phyloP scores from a whole-genome alignment of 148 eudicot genomes.

The Silene conica region DNA sequence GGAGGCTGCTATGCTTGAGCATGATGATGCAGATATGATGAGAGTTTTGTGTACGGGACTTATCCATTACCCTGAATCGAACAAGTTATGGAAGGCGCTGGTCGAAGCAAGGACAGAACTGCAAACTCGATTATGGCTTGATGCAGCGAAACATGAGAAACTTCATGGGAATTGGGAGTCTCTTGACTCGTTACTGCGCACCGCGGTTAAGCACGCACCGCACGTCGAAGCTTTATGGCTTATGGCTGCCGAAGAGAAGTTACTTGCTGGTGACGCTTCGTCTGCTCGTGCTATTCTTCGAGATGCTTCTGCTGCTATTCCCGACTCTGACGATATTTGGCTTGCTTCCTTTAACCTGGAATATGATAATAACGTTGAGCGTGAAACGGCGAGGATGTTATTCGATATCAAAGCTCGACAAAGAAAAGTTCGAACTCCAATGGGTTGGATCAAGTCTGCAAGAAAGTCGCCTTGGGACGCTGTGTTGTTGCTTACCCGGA shows the following conservation, averaged over 20 bases:
- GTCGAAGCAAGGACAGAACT: too few relatives aligned
- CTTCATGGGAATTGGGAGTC: constrained; percentile 83
- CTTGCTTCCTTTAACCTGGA: constrained; percentile 95
- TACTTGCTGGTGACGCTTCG: constrained; percentile 97
- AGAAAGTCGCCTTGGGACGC: constrained; percentile 72
- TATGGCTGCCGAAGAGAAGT: constrained; percentile 97
- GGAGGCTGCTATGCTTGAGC: too few relatives aligned
- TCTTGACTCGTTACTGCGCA: constrained; percentile 74
- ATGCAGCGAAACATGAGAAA: constrained; percentile 93
- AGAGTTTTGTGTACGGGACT: too few relatives aligned
- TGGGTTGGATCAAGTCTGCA: constrained; percentile 98
- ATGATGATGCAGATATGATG: too few relatives aligned
- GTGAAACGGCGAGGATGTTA: constrained; percentile 83
- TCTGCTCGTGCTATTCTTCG: constrained; percentile 87
- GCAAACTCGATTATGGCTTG: too few relatives aligned
- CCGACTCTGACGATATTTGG: constrained; percentile 93
- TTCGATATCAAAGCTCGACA: constrained; percentile 80
- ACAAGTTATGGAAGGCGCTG: too few relatives aligned
- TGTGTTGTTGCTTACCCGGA: constrained; percentile 86
- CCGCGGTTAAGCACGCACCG: constrained; percentile 80
- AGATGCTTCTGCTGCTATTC: constrained; percentile 91
- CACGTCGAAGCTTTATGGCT: constrained; percentile 94
- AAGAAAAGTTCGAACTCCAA: constrained; percentile 66
- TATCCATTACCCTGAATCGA: too few relatives aligned
- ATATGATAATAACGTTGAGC: constrained; percentile 88